Conservation (phyloP, 192 early-diverging fungal species). For the Mortierella antarctica region DNA sequence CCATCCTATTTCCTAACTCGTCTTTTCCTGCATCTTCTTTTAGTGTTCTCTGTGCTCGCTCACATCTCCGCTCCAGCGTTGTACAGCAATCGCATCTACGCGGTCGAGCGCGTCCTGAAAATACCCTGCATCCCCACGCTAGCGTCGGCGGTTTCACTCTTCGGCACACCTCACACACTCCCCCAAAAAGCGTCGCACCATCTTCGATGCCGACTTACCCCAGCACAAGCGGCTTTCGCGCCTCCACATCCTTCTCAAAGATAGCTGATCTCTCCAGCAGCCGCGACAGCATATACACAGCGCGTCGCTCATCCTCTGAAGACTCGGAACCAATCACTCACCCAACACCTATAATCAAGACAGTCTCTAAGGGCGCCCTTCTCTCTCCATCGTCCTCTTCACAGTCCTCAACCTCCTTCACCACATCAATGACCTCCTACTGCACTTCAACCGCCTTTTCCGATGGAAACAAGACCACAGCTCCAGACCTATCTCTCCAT, state of each 20-base stretch:
- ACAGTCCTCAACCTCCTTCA: conserved; percentile 26
- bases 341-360: conserved; percentile 1
- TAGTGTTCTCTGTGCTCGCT: no score
- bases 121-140: no score
- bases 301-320: conserved; percentile 38
- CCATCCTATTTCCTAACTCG: no score
- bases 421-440: conserved; percentile 13
- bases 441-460: conserved; percentile 7
- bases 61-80: no score
- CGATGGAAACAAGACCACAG: not conserved
- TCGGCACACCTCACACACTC: not conserved
- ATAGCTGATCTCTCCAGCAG: conserved; percentile 1
- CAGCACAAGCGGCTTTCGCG: conserved; percentile 1
- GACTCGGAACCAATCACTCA: conserved; percentile 12
- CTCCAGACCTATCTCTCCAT: not conserved
- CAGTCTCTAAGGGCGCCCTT: not conserved
- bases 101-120: no score
- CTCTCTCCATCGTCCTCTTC: conserved; percentile 32
- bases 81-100: no score
- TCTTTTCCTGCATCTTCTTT: no score
- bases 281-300: conserved; percentile 5
- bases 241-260: conserved; percentile 18
- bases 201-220: conserved; percentile 7
- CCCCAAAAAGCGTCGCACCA: not conserved
- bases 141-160: not conserved